A percentile compares a stretch with the other conserved stretches of the same genome.
These are phyloP conservation scores for Chlorella sp. DNA, from an alignment of 139 green algal species.

Conservation along the genomic window DNA sequence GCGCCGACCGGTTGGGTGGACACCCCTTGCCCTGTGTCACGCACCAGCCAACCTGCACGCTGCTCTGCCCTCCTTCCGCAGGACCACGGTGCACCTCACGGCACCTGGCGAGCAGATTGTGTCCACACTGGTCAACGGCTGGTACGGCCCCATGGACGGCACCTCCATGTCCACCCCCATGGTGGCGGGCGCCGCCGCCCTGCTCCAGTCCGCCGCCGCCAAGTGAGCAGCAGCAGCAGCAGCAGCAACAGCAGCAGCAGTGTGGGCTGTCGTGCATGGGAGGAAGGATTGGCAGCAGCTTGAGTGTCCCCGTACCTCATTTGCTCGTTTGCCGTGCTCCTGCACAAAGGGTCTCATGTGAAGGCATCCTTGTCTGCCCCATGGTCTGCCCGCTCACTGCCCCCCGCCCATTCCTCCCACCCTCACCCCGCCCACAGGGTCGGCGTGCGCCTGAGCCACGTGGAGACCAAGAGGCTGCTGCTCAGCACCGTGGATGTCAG, in stretches of 20 bases:
- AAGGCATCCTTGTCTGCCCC: too few species aligned
- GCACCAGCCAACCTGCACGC: too few species aligned
- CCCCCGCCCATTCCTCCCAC: not conserved
- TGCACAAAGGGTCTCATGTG: too few species aligned
- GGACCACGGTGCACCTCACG: conserved; percentile 11
- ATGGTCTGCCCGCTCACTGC: too few species aligned
- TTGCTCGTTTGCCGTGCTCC: too few species aligned
- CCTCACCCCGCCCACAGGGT: not conserved
- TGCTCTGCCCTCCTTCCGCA: not conserved
- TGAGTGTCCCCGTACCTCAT: too few species aligned
- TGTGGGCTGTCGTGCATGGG: too few species aligned
- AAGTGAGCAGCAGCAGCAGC: not conserved
- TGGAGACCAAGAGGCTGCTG: conserved; percentile 8
- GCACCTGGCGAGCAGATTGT: conserved; percentile 13
- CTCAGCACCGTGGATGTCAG: not conserved
- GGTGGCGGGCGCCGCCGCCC: conserved; percentile 14
- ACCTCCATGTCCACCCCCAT: conserved; percentile 28
- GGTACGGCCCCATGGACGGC: conserved; percentile 29
- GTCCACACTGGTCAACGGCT: conserved; percentile 18
- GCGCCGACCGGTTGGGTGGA: too few species aligned
- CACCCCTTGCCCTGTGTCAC: too few species aligned
- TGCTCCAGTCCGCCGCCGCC: conserved; percentile 7
- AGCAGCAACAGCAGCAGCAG: too few species aligned
- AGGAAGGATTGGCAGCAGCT: too few species aligned
- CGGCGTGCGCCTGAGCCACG: not conserved